A percentile compares a stretch with the other conserved stretches of the same genome.
Evolutionary conservation across 139 green algal species (phyloP).

Genomic region (Limnomonas spitsbergensis): DNA sequence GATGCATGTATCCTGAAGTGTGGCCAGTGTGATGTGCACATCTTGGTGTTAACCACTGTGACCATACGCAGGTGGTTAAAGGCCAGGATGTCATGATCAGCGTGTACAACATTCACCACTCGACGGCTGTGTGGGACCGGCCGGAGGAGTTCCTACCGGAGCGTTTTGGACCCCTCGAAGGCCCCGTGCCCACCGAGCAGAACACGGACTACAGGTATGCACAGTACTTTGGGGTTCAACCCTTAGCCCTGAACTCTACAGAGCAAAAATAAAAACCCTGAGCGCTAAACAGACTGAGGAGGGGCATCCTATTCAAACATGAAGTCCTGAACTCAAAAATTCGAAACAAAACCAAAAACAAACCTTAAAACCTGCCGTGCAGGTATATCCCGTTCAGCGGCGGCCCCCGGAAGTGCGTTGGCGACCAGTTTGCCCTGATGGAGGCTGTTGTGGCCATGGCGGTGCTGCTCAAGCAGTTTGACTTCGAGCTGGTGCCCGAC

Average conservation of each 20-base stretch:
- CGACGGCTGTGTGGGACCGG: constrained; percentile 71
- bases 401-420: constrained; percentile 92
- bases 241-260: no score
- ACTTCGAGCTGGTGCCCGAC: constrained; percentile 71
- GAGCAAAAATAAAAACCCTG: no score
- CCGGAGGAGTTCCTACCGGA: constrained; percentile 84
- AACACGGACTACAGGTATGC: constrained; percentile 91
- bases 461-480: constrained; percentile 75
- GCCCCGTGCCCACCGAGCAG: constrained; percentile 85
- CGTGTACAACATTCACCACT: constrained; percentile 97
- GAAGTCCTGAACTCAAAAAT: no score
- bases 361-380: neutral
- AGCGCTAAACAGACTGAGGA: no score
- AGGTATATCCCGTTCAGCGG: constrained; percentile 78
- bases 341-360: no score
- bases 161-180: constrained; percentile 87
- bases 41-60: no score
- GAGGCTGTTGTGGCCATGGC: constrained; percentile 81
- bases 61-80: constrained; percentile 67
- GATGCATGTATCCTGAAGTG: no score
- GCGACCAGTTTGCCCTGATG: constrained; percentile 97
- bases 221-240: neutral
- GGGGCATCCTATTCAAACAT: no score
- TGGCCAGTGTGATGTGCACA: no score
- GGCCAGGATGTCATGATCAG: constrained; percentile 96